Evolutionary conservation across 1,139 yeast genomes (phyloP), one percentile per base, ranked within the genome.

Genomic region (Taphrina wiesneri): DNA sequence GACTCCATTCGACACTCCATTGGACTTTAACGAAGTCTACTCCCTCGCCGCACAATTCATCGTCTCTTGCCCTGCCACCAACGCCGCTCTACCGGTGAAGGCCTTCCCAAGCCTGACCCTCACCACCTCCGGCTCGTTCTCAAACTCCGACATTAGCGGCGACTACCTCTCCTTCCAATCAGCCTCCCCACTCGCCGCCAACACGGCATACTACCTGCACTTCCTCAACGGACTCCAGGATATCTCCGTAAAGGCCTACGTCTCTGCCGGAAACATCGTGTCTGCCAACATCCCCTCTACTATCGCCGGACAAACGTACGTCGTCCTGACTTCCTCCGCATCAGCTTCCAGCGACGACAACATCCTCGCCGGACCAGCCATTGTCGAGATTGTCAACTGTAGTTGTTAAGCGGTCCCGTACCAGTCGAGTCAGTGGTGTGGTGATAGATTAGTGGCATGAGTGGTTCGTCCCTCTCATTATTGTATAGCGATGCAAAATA

Each of bases 41-140:
- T 43, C 67, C 41, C 60, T 66, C 56, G 68, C 68, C 32, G 41
- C 67, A 34, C 56, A 67, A n/a, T 66, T 66, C 67, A 66, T 69
- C 68, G 67, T 53, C 41, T 51, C 69, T n/a, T 69, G 70, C 60
- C 70, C 70, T n/a, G 59, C 68, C 15, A 51, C 69, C 47, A 68
- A 67, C 65, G 59, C 65, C 21, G 63, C 65, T 3, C 62, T 69
- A 26, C 70, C 70, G 30, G 63, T 69, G 67, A 61, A 54, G 54
- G 70, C 70, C 23, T 69, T 69, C 70, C 70, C 70, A n/a, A 52
- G 62, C 57, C 54, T 67, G 61, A 54, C 65, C 52, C 47, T 68
- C 56, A 60, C 65, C 28, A 39, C 69, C 23, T 61, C 39, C 7
- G 47, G 54, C 17, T 26, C 52, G 26, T n/a, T 36, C 52, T 30